phyloP scores from a whole-genome alignment of 2,329 filamentous ascomycete genomes.

The Emydomyces testavorans region DNA sequence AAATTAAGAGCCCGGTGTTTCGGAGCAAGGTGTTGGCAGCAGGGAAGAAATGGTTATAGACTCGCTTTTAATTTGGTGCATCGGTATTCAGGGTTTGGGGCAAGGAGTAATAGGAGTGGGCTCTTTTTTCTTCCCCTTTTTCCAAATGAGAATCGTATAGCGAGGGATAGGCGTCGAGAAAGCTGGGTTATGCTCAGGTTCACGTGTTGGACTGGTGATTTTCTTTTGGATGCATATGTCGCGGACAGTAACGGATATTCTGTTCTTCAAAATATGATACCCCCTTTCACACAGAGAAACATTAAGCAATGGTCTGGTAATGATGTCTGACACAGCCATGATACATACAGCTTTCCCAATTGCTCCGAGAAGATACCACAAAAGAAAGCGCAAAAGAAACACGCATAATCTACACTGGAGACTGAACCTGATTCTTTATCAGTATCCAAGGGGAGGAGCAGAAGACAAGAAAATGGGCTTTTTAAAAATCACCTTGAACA shows the following conservation, averaged over 20 bases:
- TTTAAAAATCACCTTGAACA: background rate
- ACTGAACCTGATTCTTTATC: background rate
- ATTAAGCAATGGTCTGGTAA: background rate
- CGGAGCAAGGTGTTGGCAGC: conserved; percentile 69
- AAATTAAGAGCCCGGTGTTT: conserved; percentile 79
- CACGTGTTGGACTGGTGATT: no score
- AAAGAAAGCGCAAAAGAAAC: background rate
- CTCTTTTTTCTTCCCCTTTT: background rate
- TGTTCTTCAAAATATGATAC: background rate
- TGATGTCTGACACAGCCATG: background rate
- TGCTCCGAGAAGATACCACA: background rate
- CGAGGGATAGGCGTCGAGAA: background rate
- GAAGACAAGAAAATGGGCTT: background rate
- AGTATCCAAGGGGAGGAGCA: background rate
- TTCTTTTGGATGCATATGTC: no score
- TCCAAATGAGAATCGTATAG: background rate
- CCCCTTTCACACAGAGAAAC: background rate
- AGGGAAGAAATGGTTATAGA: conserved; percentile 79
- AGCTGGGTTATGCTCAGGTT: background rate
- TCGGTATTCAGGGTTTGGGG: background rate
- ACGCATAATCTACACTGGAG: background rate
- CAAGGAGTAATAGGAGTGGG: background rate
- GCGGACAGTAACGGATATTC: no score
- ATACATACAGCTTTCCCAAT: background rate
- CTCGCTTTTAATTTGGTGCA: background rate